Base-by-base conservation (phyloP, 495 filamentous ascomycete genomes). In the Talaromyces stipitatus region DNA sequence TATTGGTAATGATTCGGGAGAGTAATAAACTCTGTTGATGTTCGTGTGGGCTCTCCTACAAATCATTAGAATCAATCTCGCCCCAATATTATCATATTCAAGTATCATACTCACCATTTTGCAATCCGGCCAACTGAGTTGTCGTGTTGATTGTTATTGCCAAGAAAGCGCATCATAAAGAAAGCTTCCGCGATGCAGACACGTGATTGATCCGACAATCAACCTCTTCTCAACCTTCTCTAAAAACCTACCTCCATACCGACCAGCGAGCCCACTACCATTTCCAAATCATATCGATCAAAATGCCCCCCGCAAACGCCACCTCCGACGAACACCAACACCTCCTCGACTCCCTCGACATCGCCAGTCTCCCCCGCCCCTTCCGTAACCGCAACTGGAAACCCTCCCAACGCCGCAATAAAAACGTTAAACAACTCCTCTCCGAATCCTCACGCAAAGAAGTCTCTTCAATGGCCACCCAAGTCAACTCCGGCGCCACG, bases 361-460 rank as follows among this genome's bases (percentile, higher is more conserved):
- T 96, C 62, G 85, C 91, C 58, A 77, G 82, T 16, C 79, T 90
- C 64, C 85, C 80, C 23, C 90, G 91, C 68, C 88, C 83, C 55
- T 97, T 95, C 78, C 91, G 94, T 61, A 95, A 90, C 65, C 75
- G 86, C 0, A 70, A 84, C 66, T 98, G 92, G 92, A 90, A 86
- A 60, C 88, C 95, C 16, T 88, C 92, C 56, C 87, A 91, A 69
- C 90, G 94, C 12, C 90, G 94, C 69, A 97, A 97, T 78, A 97
- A 97, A 76, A 96, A 95, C 66, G 85, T 97, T 71, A 97, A 97
- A 71, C 89, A 95, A 66, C 91, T 97, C 58, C 79, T 98, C 59
- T 85, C 90, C n/a, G 94, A 98, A 62, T 89, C 85, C 26, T 79
- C 87, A 22, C 84, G 90, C 33, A 91, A 91, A 67, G 86, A 92